A percentile compares a stretch with the other conserved stretches of the same genome.
Conservation (phyloP, 768 basidiomycete genomes). For the Sporobolomyces roseus region DNA sequence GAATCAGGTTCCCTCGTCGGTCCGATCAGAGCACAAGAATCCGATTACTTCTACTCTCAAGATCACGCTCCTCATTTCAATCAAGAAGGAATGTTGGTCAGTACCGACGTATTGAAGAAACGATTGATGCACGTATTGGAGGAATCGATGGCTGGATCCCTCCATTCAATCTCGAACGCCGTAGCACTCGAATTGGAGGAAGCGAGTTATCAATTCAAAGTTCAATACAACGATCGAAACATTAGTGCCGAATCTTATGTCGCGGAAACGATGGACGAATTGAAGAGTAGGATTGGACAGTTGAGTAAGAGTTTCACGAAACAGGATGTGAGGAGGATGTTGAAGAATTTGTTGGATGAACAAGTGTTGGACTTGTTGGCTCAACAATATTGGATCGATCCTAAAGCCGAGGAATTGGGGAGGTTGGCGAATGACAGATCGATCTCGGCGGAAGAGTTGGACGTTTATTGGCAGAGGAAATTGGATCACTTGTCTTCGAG, state of each 20-base stretch:
- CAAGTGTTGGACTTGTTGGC: conserved; percentile 96
- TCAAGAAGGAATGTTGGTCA: conserved; percentile 64
- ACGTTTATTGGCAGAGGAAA: conserved; percentile 75
- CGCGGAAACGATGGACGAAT: conserved; percentile 88
- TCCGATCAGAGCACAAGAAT: conserved; percentile 57
- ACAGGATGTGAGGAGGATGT: conserved; percentile 77
- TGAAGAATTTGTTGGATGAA: conserved; percentile 90
- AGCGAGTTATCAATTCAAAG: conserved; percentile 97
- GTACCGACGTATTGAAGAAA: conserved; percentile 81
- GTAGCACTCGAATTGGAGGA: conserved; percentile 97
- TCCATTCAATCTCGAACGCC: conserved; percentile 93
- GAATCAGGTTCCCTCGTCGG: conserved; percentile 47
- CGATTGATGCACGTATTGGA: conserved; percentile 96
- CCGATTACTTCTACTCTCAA: conserved; percentile 53
- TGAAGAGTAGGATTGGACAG: conserved; percentile 82
- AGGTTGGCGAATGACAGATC: conserved; percentile 66
- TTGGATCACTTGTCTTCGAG: conserved; percentile 88
- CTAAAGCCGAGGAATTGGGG: conserved; percentile 70
- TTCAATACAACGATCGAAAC: conserved; percentile 91
- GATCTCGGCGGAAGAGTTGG: conserved; percentile 52
- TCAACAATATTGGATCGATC: conserved; percentile 94
- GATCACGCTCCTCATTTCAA: conserved; percentile 28
- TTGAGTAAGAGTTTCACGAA: conserved; percentile 80
- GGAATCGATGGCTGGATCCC: conserved; percentile 91
- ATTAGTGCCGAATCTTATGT: conserved; percentile 95